phyloP scores from a whole-genome alignment of 768 basidiomycete genomes.

The Termitomyces heimii region DNA sequence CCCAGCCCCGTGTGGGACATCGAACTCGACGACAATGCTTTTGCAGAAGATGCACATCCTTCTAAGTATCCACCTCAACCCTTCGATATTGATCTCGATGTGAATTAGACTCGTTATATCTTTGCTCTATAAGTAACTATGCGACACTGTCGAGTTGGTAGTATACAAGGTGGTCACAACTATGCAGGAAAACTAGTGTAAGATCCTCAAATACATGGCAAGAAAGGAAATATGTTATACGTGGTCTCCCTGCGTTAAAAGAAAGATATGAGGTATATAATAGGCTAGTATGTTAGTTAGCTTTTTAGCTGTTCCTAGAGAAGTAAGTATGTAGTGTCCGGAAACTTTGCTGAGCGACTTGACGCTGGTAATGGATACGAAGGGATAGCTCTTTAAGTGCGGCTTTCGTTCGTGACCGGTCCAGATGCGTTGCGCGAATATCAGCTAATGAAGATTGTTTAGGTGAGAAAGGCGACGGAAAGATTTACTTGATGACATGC shows the following conservation, averaged over 20 bases:
- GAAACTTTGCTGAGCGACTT: conserved; percentile 13
- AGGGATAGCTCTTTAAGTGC: conserved; percentile 58
- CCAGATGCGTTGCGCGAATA: conserved; percentile 67
- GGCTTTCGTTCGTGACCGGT: conserved; percentile 70
- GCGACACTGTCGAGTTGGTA: background rate
- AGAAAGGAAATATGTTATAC: background rate
- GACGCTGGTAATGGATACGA: conserved; percentile 59
- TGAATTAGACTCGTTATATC: conserved; percentile 19
- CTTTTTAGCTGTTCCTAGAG: conserved; percentile 10
- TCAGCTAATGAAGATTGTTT: conserved; percentile 45
- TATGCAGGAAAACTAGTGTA: background rate
- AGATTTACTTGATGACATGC: conserved; percentile 16
- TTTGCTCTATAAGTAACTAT: background rate
- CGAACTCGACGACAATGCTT: conserved; percentile 34
- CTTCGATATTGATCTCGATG: conserved; percentile 44
- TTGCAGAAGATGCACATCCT: conserved; percentile 8
- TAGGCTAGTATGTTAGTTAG: background rate
- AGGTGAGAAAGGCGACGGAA: background rate
- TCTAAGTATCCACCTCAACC: conserved; percentile 21
- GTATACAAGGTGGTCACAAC: background rate
- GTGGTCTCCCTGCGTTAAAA: background rate
- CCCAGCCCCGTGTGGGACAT: conserved; percentile 72
- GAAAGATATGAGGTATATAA: background rate
- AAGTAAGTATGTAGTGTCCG: conserved; percentile 14
- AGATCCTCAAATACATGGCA: background rate